Evolutionary conservation across 495 filamentous ascomycete species (phyloP), one percentile per base, ranked within the genome.

Genomic region (Aspergillus ostianus): DNA sequence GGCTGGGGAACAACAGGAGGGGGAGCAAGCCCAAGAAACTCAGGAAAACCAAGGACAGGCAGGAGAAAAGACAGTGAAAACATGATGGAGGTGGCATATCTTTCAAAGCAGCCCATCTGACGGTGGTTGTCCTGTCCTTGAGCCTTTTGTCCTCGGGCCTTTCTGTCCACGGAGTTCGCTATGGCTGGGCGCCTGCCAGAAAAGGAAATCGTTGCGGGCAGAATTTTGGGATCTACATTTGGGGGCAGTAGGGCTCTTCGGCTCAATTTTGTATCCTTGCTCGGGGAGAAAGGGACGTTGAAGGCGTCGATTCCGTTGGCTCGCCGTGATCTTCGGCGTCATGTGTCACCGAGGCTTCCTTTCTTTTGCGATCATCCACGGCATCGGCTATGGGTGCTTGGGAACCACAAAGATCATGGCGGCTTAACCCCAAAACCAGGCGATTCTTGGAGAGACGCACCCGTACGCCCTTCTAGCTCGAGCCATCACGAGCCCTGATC

Each of bases 321-420:
- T 46, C 60, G 57, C 47, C 55, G 4, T 26, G 23, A 29, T 19
- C n/a, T 27, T 52, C 21, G 46, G 56, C 41, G 59, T 67, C 65
- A 68, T 68, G 65, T 70, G 68, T 63, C 61, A 70, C 67, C 67
- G 67, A 70, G 67, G 67, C 59, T 52, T 47, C 53, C 57, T 41
- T 9, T 20, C 54, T 51, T 45, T 57, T 47, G 49, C 55, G 57
- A 64, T 63, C 17, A 29, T 51, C 60, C 36, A 59, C 49, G 29
- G 36, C 6, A 36, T 51, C 53, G 66, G 60, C 46, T 59, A 59
- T 56, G 51, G 23, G 46, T 44, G 36, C 12, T 56, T 53, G 56
- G 29, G 44, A 56, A 30, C 30, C 46, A 50, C 29, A 32, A 50
- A 30, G 13, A 53, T 29, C 5, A 17, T 46, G 8, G 19, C 19